A percentile compares a stretch with the other conserved stretches of the same genome.
These are phyloP conservation scores for Cercophora samala DNA, from an alignment of 495 filamentous ascomycete species.

Conservation along the genomic window DNA sequence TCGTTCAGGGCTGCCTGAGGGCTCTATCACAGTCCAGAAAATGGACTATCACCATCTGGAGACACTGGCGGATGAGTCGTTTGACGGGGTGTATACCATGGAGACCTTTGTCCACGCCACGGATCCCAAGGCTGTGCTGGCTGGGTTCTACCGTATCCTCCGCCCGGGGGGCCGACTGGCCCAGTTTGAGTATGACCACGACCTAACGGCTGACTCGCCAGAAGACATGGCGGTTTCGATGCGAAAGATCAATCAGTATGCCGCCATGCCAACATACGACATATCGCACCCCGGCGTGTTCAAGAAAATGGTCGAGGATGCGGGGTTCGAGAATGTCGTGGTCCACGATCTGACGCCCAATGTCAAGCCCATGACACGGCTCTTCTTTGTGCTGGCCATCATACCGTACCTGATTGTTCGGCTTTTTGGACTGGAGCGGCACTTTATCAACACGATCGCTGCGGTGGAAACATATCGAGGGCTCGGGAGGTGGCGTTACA, in stretches of 20 bases:
- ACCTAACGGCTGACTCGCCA: conserved; percentile 28
- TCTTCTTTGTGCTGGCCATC: conserved; percentile 51
- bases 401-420: conserved; percentile 52
- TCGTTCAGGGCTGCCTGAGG: conserved; percentile 35
- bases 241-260: conserved; percentile 41
- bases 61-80: conserved; percentile 33
- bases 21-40: conserved; percentile 37
- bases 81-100: conserved; percentile 58
- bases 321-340: conserved; percentile 49
- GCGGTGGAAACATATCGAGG: conserved; percentile 25
- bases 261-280: conserved; percentile 41
- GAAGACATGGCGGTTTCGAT: conserved; percentile 34
- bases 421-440: conserved; percentile 43
- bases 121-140: conserved; percentile 45
- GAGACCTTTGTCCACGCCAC: conserved; percentile 59
- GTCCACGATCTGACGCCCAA: conserved; percentile 49
- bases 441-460: conserved; percentile 34
- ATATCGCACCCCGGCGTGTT: conserved; percentile 31
- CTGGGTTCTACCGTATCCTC: conserved; percentile 49
- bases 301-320: conserved; percentile 43
- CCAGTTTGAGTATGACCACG: conserved; percentile 48
- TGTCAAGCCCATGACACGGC: conserved; percentile 49
- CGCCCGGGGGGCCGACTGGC: conserved; percentile 47
- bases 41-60: conserved; percentile 56
- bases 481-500: conserved; percentile 29